A percentile compares a stretch with the other conserved stretches of the same genome.
Evolutionary conservation across 1,139 yeast species (phyloP).

Genomic region (Suhomyces panamericanus): DNA sequence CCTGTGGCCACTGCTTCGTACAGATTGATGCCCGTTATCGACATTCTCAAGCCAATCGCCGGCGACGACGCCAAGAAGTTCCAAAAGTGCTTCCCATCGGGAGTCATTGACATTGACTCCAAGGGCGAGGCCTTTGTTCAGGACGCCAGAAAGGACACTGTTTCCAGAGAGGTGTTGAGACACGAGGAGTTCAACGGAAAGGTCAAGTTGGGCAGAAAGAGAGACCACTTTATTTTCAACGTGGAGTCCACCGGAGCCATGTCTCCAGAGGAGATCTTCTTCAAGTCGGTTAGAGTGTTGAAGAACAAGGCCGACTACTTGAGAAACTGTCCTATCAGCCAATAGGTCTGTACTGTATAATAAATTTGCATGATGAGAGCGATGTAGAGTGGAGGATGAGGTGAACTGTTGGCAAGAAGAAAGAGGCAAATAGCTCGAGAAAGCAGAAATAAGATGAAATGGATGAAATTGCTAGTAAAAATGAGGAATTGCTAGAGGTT

Average conservation of each 20-base stretch:
- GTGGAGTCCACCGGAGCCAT: conserved; percentile 96
- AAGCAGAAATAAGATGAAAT: no score
- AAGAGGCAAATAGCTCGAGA: no score
- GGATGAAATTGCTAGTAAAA: no score
- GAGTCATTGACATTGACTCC: conserved; percentile 77
- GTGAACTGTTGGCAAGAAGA: no score
- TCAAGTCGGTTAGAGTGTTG: conserved; percentile 81
- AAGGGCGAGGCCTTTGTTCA: conserved; percentile 75
- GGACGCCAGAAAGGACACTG: conserved; percentile 93
- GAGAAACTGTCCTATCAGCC: conserved; percentile 75
- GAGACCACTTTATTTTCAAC: conserved; percentile 92
- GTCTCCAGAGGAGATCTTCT: conserved; percentile 93
- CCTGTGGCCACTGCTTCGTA: conserved; percentile 98
- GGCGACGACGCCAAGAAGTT: conserved; percentile 80
- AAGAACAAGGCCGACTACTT: conserved; percentile 83
- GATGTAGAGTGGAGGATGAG: neutral
- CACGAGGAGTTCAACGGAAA: conserved; percentile 87
- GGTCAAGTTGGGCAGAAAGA: conserved; percentile 85
- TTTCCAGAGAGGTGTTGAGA: conserved; percentile 91
- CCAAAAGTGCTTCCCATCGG: conserved; percentile 88
- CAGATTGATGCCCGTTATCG: conserved; percentile 88
- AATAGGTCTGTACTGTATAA: conserved; percentile 27
- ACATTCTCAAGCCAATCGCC: conserved; percentile 68
- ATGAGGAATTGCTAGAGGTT: no score
- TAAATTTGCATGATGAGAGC: conserved; percentile 5